Percentiles rank a stretch among this genome's conserved stretches.
Conservation (phyloP, 257 asterid species). For the Solanum acaule region DNA sequence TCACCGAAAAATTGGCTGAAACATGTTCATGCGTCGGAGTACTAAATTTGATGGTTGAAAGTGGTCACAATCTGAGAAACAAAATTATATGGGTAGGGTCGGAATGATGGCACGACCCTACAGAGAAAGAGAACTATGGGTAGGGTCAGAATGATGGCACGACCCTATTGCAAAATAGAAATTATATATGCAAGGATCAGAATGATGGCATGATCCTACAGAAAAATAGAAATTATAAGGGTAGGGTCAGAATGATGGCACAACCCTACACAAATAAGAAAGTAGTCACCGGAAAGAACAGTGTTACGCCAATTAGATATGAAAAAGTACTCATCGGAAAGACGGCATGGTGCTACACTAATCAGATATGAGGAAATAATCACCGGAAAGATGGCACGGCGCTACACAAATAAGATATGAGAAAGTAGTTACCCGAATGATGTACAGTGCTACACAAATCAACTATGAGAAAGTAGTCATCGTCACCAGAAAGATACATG, state of each 20-base stretch:
- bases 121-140: neutral
- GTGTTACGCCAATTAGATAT: neutral
- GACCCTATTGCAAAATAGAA: neutral
- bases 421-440: neutral
- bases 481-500: neutral
- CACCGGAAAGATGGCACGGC: neutral
- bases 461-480: neutral
- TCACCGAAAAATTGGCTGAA: neutral
- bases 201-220: neutral
- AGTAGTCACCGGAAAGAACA: neutral
- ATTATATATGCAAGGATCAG: neutral
- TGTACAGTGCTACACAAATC: neutral
- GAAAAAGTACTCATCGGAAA: neutral
- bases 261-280: neutral
- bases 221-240: no score
- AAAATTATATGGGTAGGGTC: neutral
- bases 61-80: neutral
- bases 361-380: neutral
- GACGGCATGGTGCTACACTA: neutral
- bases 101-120: neutral
- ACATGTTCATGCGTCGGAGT: neutral
- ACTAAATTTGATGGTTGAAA: neutral
- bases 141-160: neutral
- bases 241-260: neutral
- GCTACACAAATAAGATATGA: neutral